These are phyloP conservation scores for Teratosphaeria nubilosa DNA, from an alignment of 2,329 filamentous ascomycete genomes.

Conservation along the genomic window DNA sequence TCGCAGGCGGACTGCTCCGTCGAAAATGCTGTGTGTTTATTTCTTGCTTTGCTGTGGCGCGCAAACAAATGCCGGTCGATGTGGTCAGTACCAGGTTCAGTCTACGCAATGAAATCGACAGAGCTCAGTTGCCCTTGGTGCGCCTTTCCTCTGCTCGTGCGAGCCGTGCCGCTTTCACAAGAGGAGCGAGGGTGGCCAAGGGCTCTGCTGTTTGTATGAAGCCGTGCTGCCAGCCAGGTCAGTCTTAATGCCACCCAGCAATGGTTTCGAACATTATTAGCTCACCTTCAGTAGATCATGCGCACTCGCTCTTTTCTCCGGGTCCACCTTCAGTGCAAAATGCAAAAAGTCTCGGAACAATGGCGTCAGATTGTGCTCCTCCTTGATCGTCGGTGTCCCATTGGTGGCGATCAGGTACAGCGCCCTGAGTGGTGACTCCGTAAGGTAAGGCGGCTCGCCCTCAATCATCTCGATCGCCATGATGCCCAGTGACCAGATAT, in stretches of 20 bases:
- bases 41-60: not conserved
- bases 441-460: conserved; percentile 92
- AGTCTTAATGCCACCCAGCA: conserved; percentile 6
- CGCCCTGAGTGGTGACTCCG: conserved; percentile 83
- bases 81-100: not conserved
- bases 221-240: conserved; percentile 24
- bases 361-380: conserved; percentile 69
- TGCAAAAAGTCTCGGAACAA: conserved; percentile 87
- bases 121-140: conserved; percentile 33
- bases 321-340: conserved; percentile 91
- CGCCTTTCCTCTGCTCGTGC: conserved; percentile 67
- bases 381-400: conserved; percentile 89
- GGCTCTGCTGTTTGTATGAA: conserved; percentile 45
- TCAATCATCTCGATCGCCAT: conserved; percentile 99
- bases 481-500: conserved; percentile 97
- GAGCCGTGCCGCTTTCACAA: conserved; percentile 76
- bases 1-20: not conserved
- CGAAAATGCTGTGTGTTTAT: not conserved
- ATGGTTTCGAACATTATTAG: conserved; percentile 11
- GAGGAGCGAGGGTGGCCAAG: conserved; percentile 63
- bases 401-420: conserved; percentile 96
- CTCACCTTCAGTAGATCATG: conserved; percentile 86
- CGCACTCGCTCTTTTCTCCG: conserved; percentile 90
- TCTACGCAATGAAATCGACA: not conserved
- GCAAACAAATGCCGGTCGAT: not conserved